Evolutionary conservation across 805 yeast genomes (phyloP), one percentile per base, ranked within the genome.

Genomic region (Saturnispora halmiae): DNA sequence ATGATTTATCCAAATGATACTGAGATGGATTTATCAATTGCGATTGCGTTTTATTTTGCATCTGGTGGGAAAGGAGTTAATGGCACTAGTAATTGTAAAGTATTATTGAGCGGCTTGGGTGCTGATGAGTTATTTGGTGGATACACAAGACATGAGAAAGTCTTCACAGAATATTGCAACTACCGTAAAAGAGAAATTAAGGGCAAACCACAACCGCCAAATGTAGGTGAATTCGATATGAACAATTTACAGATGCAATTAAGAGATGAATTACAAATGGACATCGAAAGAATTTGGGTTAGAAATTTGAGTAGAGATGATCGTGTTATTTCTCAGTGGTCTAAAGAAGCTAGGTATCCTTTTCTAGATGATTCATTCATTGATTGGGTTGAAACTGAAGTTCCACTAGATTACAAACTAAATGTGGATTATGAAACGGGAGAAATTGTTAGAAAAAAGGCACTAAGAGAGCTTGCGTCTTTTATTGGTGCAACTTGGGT

Each of bases 71-170:
- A 46, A 7, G 77, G 81, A 0, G 50, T 42, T 16, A 30, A 34
- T 20, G 36, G 16, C 3, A 16, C 13, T 27, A 72, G 87, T 15
- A 56, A 60, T 7, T 72, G 86, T 7, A 73, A 76, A 48, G 95
- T 92, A 0, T 58, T 92, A 7, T 65, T 92, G 27, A 84, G 95
- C 40, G 99, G 99, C 0, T 66, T 92, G 10, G 99, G 99, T 1
- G 98, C 98, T 0, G 99, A 92, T 62, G 99, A 92, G 59, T 62
- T 92, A 15, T 88, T 83, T 65, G 99, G 95, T 0, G 99, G 99
- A 0, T 92, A 92, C 57, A 83, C 94, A 18, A 70, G 96, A 34
- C 94, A 92, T 51, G 79, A 75, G 46, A 59, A 73, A 26, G 53
- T 72, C 2, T 72, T 73, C 53, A 61, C 66, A 0, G 50, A 51